Conservation (phyloP, 352 stramenopile species). For the Globisporangium uncinulatum region DNA sequence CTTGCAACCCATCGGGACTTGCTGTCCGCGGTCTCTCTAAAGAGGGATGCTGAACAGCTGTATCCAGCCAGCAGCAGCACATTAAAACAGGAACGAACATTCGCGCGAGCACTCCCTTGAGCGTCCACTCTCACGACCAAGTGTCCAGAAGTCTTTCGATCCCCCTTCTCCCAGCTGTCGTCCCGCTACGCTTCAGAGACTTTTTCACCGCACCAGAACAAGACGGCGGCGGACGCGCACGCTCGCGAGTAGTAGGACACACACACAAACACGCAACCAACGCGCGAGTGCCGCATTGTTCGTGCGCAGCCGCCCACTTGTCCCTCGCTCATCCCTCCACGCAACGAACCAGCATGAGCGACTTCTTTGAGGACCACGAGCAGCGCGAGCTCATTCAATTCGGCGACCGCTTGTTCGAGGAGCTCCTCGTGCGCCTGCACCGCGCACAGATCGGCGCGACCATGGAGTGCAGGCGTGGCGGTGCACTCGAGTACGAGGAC, state of each 20-base stretch:
- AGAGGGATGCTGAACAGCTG: too few relatives aligned
- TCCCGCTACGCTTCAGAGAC: background rate
- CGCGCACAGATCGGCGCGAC: conserved; percentile 15
- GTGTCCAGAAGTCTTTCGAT: too few relatives aligned
- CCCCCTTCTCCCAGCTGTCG: background rate
- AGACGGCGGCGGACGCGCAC: background rate
- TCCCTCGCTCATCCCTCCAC: background rate
- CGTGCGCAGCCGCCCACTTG: too few relatives aligned
- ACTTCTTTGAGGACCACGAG: conserved; percentile 29
- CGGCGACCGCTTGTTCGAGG: conserved; percentile 35
- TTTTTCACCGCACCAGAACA: conserved; percentile 1
- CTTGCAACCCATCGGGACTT: too few relatives aligned
- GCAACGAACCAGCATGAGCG: background rate
- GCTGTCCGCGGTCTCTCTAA: background rate
- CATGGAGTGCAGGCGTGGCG: background rate
- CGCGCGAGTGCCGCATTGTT: too few relatives aligned
- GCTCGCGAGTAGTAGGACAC: background rate
- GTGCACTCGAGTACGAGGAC: conserved; percentile 21
- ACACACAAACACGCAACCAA: background rate
- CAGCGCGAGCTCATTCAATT: conserved; percentile 34
- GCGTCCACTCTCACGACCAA: background rate
- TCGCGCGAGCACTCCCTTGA: background rate
- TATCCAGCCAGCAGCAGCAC: too few relatives aligned
- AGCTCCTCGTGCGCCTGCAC: conserved; percentile 34
- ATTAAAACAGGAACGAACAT: background rate